phyloP scores from a whole-genome alignment of 495 filamentous ascomycete species.

The Neurospora discreta region DNA sequence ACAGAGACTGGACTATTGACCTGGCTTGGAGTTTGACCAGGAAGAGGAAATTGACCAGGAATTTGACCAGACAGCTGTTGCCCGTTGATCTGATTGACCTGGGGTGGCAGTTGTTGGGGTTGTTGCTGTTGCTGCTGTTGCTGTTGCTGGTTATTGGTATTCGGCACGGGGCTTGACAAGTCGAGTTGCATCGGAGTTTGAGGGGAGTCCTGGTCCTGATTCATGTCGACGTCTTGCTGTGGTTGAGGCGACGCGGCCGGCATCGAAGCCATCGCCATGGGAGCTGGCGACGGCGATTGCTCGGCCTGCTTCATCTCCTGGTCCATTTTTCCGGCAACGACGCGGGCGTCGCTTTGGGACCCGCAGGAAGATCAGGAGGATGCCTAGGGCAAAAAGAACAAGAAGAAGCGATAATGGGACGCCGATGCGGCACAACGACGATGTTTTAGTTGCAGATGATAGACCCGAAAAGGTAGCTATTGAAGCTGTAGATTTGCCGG shows the following conservation, averaged over 20 bases:
- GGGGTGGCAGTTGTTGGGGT: not conserved
- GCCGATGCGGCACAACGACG: not conserved
- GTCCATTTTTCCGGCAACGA: constrained; percentile 10
- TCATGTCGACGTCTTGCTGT: not conserved
- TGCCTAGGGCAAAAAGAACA: not conserved
- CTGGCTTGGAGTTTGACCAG: not conserved
- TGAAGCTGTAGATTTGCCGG: constrained; percentile 9
- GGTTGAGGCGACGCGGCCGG: constrained; percentile 8
- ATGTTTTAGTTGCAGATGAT: not conserved
- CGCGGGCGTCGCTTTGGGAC: not conserved
- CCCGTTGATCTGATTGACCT: not conserved
- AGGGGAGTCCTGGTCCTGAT: not conserved
- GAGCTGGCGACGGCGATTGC: not conserved
- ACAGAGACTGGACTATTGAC: not conserved
- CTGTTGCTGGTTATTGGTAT: not conserved
- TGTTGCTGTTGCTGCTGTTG: not conserved
- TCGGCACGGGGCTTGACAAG: not conserved
- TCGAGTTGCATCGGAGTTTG: not conserved
- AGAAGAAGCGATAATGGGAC: not conserved
- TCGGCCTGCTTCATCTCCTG: constrained; percentile 14
- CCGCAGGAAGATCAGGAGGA: not conserved
- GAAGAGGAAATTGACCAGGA: not conserved
- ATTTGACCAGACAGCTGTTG: not conserved
- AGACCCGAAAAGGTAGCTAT: not conserved
- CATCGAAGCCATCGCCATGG: constrained; percentile 1